Percentiles rank a stretch among this genome's conserved stretches.
phyloP scores from a whole-genome alignment of 148 eudicot genomes.

The Persicaria maculosa region DNA sequence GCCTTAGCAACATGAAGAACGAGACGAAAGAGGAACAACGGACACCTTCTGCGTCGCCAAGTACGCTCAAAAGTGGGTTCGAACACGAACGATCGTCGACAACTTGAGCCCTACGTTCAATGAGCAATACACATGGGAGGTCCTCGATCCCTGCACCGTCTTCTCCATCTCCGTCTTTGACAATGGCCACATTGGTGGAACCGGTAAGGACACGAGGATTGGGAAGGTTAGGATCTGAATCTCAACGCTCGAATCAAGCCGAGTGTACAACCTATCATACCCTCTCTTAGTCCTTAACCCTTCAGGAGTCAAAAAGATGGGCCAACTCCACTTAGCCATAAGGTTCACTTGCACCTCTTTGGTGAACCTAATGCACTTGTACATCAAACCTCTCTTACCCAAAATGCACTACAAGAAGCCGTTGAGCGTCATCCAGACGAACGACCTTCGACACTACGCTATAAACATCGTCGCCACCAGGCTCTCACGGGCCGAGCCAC shows the following conservation, averaged over 20 bases:
- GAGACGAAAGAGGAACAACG: conserved; percentile 30
- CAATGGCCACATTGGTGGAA: conserved; percentile 26
- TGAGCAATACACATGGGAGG: conserved; percentile 57
- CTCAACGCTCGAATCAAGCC: conserved; percentile 39
- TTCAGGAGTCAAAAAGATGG: conserved; percentile 40
- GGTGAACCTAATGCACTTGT: conserved; percentile 29
- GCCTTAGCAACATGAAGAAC: conserved; percentile 30
- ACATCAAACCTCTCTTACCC: conserved; percentile 31
- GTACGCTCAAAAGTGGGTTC: conserved; percentile 41
- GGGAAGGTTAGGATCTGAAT: conserved; percentile 51
- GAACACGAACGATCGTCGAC: conserved; percentile 38
- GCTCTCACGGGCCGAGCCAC: conserved; percentile 41
- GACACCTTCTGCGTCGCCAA: conserved; percentile 48
- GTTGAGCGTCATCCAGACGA: conserved; percentile 24
- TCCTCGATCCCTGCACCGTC: conserved; percentile 48
- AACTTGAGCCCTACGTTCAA: conserved; percentile 30
- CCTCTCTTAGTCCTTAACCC: conserved; percentile 32
- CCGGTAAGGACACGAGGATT: conserved; percentile 27
- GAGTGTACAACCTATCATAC: conserved; percentile 43
- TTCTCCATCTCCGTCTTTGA: conserved; percentile 36
- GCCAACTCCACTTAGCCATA: conserved; percentile 44
- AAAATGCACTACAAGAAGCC: conserved; percentile 14
- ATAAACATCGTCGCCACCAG: conserved; percentile 26
- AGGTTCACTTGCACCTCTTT: conserved; percentile 38
- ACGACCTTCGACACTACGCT: conserved; percentile 33